Base-by-base conservation (phyloP, 1,139 yeast genomes). In the Hansenula anomala region DNA sequence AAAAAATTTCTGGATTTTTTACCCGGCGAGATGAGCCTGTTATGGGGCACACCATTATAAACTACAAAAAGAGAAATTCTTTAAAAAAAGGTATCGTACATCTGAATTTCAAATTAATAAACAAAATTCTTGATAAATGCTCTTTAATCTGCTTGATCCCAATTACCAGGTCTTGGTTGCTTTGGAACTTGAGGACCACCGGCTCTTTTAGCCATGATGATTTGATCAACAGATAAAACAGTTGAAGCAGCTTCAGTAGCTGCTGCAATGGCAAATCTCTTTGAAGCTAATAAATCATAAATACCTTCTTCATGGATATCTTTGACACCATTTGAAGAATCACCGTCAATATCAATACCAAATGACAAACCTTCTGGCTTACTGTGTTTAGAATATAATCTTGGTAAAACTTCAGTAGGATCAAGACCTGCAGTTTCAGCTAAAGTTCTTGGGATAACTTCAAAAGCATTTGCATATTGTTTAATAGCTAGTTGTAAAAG, bases 201-300 rank as follows among this genome's bases (percentile, higher is more conserved):
- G 2, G 46, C 81, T 71, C 83, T 73, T 74, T 87, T 87, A 36
- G 95, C 95, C 87, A 87, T 88, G 58, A 86, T 86, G 56, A 87
- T 87, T 68, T 85, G 95, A 62, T 87, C 96, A 34, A 89, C 90
- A 19, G 95, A 81, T 48, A 92, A 73, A 39, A 92, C 87, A 3
- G 98, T 92, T 51, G 75, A 77, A 18, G 96, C 95, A 36, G 97
- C 97, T 51, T 92, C 97, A 6, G 96, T 90, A 13, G 98, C 98
- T 49, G 92, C 82, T 52, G 82, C 79, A 52, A 92, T 84, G 37
- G 97, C 98, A 45, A 87, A 83, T 55, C 73, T 76, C 71, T 92
- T 92, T 29, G 92, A 76, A 13, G 87, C 72, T 44, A 84, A 73
- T 47, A 92, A 74, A 61, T 92, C 98, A 56, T 72, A 85, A 41